phyloP scores from a whole-genome alignment of 1,139 yeast genomes.

The Kodamaea ohmeri region DNA sequence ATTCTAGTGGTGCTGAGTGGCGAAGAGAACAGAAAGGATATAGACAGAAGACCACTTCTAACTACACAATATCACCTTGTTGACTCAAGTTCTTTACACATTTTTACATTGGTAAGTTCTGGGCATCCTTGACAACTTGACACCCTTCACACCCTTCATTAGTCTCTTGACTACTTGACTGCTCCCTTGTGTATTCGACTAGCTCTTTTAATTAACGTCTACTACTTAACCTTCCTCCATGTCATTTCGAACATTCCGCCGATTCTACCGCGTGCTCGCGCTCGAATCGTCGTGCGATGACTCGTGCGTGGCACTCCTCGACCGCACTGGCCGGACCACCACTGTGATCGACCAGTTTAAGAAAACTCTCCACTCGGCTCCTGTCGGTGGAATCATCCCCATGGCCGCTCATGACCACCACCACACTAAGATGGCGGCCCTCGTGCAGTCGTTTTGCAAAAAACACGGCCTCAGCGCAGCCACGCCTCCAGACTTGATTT shows the following conservation, averaged over 20 bases:
- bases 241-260: not conserved
- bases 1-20: too few species aligned
- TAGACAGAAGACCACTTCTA: too few species aligned
- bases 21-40: too few species aligned
- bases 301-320: constrained; percentile 78
- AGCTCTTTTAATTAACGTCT: too few species aligned
- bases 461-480: constrained; percentile 24
- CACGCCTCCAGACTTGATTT: constrained; percentile 66
- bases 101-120: too few species aligned
- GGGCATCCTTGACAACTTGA: too few species aligned
- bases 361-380: constrained; percentile 61
- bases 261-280: constrained; percentile 65
- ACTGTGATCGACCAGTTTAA: constrained; percentile 58
- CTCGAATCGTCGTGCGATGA: constrained; percentile 96
- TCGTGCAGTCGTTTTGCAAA: constrained; percentile 27
- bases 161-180: too few species aligned
- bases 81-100: too few species aligned
- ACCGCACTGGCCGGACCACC: constrained; percentile 47
- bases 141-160: too few species aligned
- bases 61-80: too few species aligned
- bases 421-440: constrained; percentile 49
- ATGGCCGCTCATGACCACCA: constrained; percentile 82
- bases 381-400: constrained; percentile 85
- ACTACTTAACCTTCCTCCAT: not conserved
- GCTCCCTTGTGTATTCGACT: too few species aligned